A percentile compares a stretch with the other conserved stretches of the same genome.
phyloP scores from a whole-genome alignment of 345 rosid species.

The Laguncularia racemosa region DNA sequence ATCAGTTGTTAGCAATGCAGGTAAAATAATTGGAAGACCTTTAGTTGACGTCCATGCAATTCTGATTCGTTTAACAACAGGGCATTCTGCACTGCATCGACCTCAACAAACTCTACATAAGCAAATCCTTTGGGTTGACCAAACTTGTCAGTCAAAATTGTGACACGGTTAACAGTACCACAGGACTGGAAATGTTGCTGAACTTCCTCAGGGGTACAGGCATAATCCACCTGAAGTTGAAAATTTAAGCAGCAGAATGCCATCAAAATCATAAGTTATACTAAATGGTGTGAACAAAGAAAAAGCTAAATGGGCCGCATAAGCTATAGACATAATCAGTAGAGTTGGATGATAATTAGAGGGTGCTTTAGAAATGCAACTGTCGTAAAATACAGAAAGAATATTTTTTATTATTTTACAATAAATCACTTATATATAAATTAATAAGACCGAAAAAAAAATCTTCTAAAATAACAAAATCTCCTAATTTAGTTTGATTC shows the following conservation, averaged over 20 bases:
- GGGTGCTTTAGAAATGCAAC: too few relatives aligned
- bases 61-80: conserved; percentile 90
- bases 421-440: too few relatives aligned
- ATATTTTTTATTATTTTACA: too few relatives aligned
- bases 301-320: background rate
- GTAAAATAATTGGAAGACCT: conserved; percentile 34
- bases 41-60: conserved; percentile 91
- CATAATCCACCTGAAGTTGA: conserved; percentile 78
- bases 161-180: conserved; percentile 95
- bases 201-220: conserved; percentile 97
- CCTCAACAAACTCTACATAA: conserved; percentile 91
- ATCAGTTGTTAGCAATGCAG: background rate
- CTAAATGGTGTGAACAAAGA: background rate
- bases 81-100: conserved; percentile 93
- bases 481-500: too few relatives aligned
- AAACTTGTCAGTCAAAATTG: conserved; percentile 96
- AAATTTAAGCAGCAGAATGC: background rate
- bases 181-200: conserved; percentile 99
- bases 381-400: too few relatives aligned
- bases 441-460: too few relatives aligned
- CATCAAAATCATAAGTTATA: background rate
- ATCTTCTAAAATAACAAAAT: too few relatives aligned
- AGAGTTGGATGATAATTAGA: too few relatives aligned
- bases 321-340: too few relatives aligned
- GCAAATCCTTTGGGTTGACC: conserved; percentile 99